Evolutionary conservation across 441 rosid genomes (phyloP).

Genomic region (Bruguiera hainesii): DNA sequence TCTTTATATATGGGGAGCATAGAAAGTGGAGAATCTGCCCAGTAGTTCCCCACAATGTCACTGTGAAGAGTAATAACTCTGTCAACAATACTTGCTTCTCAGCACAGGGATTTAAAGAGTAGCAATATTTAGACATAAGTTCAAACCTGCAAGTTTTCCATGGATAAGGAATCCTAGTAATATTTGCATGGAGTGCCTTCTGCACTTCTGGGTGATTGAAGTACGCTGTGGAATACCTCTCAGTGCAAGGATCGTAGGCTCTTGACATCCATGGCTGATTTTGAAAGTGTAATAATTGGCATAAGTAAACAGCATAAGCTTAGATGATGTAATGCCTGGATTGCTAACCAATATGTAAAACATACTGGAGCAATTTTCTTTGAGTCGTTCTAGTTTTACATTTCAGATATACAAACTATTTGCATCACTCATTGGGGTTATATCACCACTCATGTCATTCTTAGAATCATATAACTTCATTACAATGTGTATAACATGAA

Average conservation of each 20-base stretch:
- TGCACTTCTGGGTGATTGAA: slow-evolving; percentile 88
- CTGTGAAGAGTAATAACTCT: slow-evolving; percentile 33
- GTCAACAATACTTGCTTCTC: slow-evolving; percentile 4
- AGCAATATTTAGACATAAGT: neutral
- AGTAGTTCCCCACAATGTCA: slow-evolving; percentile 53
- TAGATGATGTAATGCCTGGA: neutral
- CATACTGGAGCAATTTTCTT: neutral
- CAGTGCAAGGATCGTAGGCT: slow-evolving; percentile 97
- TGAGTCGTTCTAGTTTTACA: neutral
- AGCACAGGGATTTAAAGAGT: neutral
- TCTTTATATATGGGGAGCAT: slow-evolving; percentile 92
- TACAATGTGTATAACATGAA: no score
- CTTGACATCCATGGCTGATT: slow-evolving; percentile 92
- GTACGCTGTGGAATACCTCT: slow-evolving; percentile 62
- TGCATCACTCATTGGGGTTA: no score
- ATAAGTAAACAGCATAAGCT: slow-evolving; percentile 18
- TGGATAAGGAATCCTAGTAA: slow-evolving; percentile 55
- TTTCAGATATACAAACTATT: neutral
- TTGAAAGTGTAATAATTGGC: slow-evolving; percentile 3
- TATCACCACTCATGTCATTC: no score
- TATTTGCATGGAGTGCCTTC: slow-evolving; percentile 89
- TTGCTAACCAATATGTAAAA: neutral
- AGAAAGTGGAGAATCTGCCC: slow-evolving; percentile 83
- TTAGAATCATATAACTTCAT: no score
- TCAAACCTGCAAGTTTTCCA: slow-evolving; percentile 83